A percentile compares a stretch with the other conserved stretches of the same genome.
Evolutionary conservation across 73 alveolate genomes (phyloP).

Genomic region (Stentor coeruleus): DNA sequence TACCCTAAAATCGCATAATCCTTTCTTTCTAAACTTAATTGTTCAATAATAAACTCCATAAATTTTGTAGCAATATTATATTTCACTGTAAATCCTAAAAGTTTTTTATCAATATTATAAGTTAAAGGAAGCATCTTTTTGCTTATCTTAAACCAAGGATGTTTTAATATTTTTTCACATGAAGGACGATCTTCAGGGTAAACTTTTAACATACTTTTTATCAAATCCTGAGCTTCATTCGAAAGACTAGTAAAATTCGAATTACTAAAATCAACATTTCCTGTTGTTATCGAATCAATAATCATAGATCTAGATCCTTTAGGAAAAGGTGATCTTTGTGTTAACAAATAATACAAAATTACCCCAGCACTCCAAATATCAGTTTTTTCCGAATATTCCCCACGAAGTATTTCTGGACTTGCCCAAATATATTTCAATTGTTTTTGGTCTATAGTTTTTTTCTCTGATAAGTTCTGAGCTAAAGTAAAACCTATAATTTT

Average conservation of each 20-base stretch:
- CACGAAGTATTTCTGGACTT: slow-evolving; percentile 73
- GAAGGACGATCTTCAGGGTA: slow-evolving; percentile 34
- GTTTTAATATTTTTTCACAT: slow-evolving; percentile 27
- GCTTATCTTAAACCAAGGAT: slow-evolving; percentile 17
- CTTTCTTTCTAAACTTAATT: too few species aligned
- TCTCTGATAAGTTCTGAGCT: neutral
- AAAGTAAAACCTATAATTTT: neutral
- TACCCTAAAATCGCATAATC: neutral
- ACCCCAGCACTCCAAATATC: slow-evolving; percentile 71
- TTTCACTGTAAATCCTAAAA: neutral
- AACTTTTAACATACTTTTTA: slow-evolving; percentile 1
- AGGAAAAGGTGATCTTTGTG: slow-evolving; percentile 75
- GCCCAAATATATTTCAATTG: slow-evolving; percentile 40
- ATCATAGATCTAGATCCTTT: slow-evolving; percentile 43
- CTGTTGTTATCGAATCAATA: slow-evolving; percentile 54
- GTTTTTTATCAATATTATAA: neutral
- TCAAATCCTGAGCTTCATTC: slow-evolving; percentile 22
- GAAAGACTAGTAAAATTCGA: neutral
- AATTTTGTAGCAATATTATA: neutral
- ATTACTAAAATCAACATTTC: slow-evolving; percentile 40
- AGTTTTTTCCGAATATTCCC: slow-evolving; percentile 45
- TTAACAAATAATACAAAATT: slow-evolving; percentile 69
- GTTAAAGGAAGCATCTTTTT: neutral
- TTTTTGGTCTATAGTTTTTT: neutral
- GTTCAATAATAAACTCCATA: neutral